Conservation (phyloP, 257 asterid genomes). For the Lavandula angustifolia region DNA sequence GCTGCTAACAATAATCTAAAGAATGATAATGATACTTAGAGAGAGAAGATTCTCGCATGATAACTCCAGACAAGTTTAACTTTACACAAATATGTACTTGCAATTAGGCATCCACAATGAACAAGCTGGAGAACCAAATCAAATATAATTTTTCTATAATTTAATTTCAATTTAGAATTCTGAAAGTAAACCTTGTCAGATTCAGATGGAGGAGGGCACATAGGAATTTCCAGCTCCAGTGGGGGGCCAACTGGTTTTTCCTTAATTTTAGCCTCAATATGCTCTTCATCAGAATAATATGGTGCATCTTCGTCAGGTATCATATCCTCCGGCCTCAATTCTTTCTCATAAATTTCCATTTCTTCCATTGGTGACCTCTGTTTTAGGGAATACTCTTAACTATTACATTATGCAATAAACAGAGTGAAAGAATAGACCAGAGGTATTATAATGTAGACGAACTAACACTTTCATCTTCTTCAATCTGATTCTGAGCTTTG, state of each 20-base stretch:
- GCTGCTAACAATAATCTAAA: background rate
- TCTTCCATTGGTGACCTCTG: conserved; percentile 80
- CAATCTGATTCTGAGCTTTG: conserved; percentile 49
- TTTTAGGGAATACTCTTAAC: conserved; percentile 12
- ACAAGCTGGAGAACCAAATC: conserved; percentile 6
- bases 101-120: conserved; percentile 2
- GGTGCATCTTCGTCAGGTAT: conserved; percentile 86
- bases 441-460: background rate
- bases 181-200: conserved; percentile 60
- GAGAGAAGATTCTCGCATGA: background rate
- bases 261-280: conserved; percentile 59
- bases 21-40: background rate
- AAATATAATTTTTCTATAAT: background rate
- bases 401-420: conserved; percentile 16
- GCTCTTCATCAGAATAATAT: conserved; percentile 89
- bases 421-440: background rate
- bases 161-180: conserved; percentile 1
- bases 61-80: background rate
- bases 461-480: conserved; percentile 48
- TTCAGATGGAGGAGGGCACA: conserved; percentile 74
- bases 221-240: conserved; percentile 89
- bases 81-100: background rate
- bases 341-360: conserved; percentile 64
- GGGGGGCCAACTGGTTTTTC: conserved; percentile 96
- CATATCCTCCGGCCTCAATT: conserved; percentile 81